Conservation (phyloP, 2,329 filamentous ascomycete species). For the Hypoxylon sp. region DNA sequence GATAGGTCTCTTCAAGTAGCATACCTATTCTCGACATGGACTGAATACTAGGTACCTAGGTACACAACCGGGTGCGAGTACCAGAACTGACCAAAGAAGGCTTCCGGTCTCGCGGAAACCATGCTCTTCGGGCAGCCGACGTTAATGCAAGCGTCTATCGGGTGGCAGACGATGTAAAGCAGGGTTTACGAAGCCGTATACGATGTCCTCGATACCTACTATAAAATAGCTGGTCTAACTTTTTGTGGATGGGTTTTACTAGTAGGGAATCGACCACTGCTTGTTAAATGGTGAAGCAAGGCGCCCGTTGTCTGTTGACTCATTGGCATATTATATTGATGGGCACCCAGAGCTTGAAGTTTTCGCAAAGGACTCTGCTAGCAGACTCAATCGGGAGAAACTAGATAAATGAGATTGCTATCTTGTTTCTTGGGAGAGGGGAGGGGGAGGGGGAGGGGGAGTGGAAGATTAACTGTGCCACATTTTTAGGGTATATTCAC, state of each 20-base stretch:
- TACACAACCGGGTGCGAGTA: background rate
- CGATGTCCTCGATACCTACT: constrained; percentile 14
- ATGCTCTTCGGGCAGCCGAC: background rate
- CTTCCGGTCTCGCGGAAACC: background rate
- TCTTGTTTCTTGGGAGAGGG: background rate
- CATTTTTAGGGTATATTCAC: background rate
- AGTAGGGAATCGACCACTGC: constrained; percentile 12
- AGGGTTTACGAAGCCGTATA: constrained; percentile 4
- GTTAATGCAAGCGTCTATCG: background rate
- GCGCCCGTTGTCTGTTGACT: constrained; percentile 13
- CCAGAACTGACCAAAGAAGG: background rate
- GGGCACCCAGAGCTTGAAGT: constrained; percentile 9
- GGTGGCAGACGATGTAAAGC: background rate
- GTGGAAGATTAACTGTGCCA: background rate
- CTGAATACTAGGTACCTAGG: no score
- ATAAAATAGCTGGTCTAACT: constrained; percentile 15
- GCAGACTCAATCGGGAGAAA: background rate
- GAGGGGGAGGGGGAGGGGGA: no score
- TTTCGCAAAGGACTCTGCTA: constrained; percentile 14
- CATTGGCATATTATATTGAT: constrained; percentile 20
- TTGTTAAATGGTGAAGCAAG: constrained; percentile 13
- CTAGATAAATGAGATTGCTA: constrained; percentile 14
- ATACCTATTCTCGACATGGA: background rate
- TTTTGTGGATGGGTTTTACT: constrained; percentile 11
- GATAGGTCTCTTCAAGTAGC: no score